Percentiles rank a stretch among this genome's conserved stretches.
Conservation (phyloP, 192 early-diverging fungal species). For the Oehlia diaphana region DNA sequence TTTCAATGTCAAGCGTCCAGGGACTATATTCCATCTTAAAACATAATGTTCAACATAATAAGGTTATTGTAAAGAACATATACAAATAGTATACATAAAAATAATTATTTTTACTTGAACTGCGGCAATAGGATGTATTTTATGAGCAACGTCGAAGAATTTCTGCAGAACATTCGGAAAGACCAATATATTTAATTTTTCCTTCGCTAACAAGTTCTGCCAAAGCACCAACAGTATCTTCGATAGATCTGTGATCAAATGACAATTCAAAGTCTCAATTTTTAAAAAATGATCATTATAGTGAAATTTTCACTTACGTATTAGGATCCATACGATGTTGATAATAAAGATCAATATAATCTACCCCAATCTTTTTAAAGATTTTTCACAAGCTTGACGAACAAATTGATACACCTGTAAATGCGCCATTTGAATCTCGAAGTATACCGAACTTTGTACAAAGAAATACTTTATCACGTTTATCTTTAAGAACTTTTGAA, state of each 20-base stretch:
- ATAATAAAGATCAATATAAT: slow-evolving; percentile 45
- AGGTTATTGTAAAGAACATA: too few species aligned
- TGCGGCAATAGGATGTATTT: slow-evolving; percentile 67
- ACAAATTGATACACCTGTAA: slow-evolving; percentile 42
- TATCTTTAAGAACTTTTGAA: slow-evolving; percentile 46
- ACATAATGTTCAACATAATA: background rate
- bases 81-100: too few species aligned
- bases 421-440: background rate
- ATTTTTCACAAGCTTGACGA: slow-evolving; percentile 29
- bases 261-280: background rate
- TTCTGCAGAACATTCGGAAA: slow-evolving; percentile 61
- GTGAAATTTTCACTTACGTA: slow-evolving; percentile 24
- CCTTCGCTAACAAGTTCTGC: slow-evolving; percentile 41
- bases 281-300: background rate
- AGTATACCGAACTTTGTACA: slow-evolving; percentile 63
- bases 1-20: slow-evolving; percentile 41
- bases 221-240: slow-evolving; percentile 42
- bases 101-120: slow-evolving; percentile 34
- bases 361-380: slow-evolving; percentile 35
- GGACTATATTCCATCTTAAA: slow-evolving; percentile 11
- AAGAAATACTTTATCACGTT: slow-evolving; percentile 55
- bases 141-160: slow-evolving; percentile 64
- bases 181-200: slow-evolving; percentile 44
- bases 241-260: slow-evolving; percentile 30
- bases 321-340: slow-evolving; percentile 38